Evolutionary conservation across 148 eudicot species (phyloP), one percentile per base, ranked within the genome.

Genomic region (Rhododendron williamsianum): DNA sequence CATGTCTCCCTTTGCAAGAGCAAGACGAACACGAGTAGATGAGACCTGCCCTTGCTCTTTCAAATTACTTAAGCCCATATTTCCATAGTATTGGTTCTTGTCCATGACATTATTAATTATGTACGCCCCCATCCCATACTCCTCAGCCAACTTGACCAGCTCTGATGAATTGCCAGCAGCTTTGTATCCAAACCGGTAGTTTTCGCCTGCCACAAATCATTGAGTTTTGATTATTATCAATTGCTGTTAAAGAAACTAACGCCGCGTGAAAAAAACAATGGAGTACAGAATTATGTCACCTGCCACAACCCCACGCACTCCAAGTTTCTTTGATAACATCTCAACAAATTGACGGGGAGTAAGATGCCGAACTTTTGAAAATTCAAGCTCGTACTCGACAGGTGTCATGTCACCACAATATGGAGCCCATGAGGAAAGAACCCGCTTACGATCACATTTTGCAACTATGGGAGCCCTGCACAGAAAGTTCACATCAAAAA

Each of bases 381-480:
- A 97, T 63, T 94, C 92, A 48, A 97, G 82, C 85, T 92, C 83
- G 74, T 90, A 85, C 86, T 97, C 99, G 56, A 77, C 84, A 6
- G 99, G 99, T 72, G 88, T 84, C 25, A 91, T 84, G 80, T 91
- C 89, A 88, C 94, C 91, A 87, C 99, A 97, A 45, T 87, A 88
- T 84, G 94, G 89, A 54, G 94, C 93, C 99, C 99, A 97, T 15
- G 95, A 95, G 83, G 95, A 92, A 81, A 97, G 94, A 86, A 97
- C 93, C 43, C 98, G 91, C 88, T 91, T 91, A 16, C 99, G 91
- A 83, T 97, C 99, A 90, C 96, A 92, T 90, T 94, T 91, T 76
- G 99, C 99, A 91, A 97, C 99, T 86, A 97, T 89, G 43, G 98
- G 98, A 90, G 98, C 91, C 96, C 99, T 97, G 91, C 48, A 84